phyloP scores from a whole-genome alignment of 1,284 basidiomycete species.

The Mycena citricolor region DNA sequence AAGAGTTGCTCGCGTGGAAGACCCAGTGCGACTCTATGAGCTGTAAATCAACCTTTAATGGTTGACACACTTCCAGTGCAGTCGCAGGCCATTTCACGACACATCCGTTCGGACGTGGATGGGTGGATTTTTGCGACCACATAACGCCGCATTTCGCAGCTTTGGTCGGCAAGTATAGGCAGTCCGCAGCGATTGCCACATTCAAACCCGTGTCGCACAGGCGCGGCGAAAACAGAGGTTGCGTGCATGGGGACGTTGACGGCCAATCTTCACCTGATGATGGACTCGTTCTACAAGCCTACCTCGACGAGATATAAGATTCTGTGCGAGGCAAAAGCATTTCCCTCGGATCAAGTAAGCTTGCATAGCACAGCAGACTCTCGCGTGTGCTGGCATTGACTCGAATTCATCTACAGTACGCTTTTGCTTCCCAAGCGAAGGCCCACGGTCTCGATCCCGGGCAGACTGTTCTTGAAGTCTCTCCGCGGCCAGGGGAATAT shows the following conservation, averaged over 20 bases:
- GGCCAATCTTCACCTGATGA: slow-evolving; percentile 91
- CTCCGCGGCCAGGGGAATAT: slow-evolving; percentile 81
- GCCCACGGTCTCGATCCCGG: slow-evolving; percentile 80
- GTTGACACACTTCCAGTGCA: slow-evolving; percentile 51
- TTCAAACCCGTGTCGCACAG: slow-evolving; percentile 40
- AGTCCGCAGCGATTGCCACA: neutral
- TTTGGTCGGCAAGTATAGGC: slow-evolving; percentile 60
- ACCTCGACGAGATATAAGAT: slow-evolving; percentile 87
- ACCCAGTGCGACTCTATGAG: slow-evolving; percentile 53
- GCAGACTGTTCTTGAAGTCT: slow-evolving; percentile 76
- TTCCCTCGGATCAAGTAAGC: slow-evolving; percentile 76
- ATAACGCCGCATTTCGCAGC: slow-evolving; percentile 79
- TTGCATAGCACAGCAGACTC: too few relatives aligned
- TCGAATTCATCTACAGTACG: slow-evolving; percentile 64
- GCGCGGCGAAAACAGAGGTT: slow-evolving; percentile 86
- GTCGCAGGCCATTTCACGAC: slow-evolving; percentile 87
- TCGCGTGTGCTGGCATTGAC: neutral
- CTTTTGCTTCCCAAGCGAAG: slow-evolving; percentile 84
- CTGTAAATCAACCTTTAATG: slow-evolving; percentile 18
- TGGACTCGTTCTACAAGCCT: slow-evolving; percentile 93
- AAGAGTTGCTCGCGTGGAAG: slow-evolving; percentile 90
- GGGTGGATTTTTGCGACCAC: slow-evolving; percentile 79
- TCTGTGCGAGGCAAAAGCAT: slow-evolving; percentile 91
- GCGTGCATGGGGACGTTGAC: slow-evolving; percentile 95
- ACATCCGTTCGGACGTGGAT: slow-evolving; percentile 81